Evolutionary conservation across 495 filamentous ascomycete species (phyloP).

Genomic region (Arthonia radiata): DNA sequence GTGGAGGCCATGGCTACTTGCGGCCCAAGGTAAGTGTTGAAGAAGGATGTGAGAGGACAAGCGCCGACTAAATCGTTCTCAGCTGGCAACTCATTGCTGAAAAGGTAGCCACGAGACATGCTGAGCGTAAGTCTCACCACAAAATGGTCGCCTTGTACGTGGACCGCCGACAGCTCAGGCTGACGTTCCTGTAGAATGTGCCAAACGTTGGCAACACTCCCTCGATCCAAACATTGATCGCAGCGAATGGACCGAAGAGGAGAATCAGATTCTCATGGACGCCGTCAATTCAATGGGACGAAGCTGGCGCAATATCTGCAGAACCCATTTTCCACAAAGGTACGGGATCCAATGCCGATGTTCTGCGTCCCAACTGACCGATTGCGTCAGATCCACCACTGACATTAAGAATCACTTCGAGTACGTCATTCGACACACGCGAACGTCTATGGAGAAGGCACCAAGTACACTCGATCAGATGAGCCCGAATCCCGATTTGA

Average conservation of each 20-base stretch:
- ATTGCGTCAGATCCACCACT: no score
- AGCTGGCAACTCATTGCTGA: conserved; percentile 4
- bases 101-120: conserved; percentile 3
- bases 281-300: conserved; percentile 2
- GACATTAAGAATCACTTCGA: no score
- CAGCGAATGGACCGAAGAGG: conserved; percentile 4
- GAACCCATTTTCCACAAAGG: conserved; percentile 3
- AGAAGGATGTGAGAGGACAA: no score
- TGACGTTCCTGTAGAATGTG: conserved; percentile 4
- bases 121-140: conserved; percentile 6
- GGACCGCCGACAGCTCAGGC: background rate
- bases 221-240: conserved; percentile 5
- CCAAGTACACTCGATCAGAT: no score
- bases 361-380: no score
- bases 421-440: no score
- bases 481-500: no score
- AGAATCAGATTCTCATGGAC: conserved; percentile 3
- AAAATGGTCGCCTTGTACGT: background rate
- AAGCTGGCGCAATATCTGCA: conserved; percentile 4
- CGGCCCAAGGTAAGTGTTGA: conserved; percentile 2
- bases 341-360: no score
- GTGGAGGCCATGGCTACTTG: conserved; percentile 1
- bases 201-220: conserved; percentile 5
- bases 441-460: no score
- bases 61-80: background rate